phyloP scores from a whole-genome alignment of 345 rosid species.

The Aquilaria yunnanensis region DNA sequence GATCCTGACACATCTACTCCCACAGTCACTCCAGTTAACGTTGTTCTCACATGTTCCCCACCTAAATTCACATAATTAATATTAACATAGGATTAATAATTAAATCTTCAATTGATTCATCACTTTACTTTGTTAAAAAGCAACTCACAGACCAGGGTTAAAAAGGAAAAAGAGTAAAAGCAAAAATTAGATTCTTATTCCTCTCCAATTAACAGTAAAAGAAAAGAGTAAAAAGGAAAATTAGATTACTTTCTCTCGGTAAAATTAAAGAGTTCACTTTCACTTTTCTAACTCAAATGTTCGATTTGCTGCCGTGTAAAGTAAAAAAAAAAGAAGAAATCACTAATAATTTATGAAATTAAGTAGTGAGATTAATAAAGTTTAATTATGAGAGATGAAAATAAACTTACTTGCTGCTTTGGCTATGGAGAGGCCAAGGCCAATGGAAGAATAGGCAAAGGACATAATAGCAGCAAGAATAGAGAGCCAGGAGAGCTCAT shows the following conservation, averaged over 20 bases:
- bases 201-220: constrained; percentile 11
- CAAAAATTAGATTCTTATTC: constrained; percentile 13
- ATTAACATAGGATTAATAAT: neutral
- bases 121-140: neutral
- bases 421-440: constrained; percentile 25
- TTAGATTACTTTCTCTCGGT: too few relatives aligned
- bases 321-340: too few relatives aligned
- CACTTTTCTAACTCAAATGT: neutral
- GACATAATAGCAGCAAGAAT: constrained; percentile 34
- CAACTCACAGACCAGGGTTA: neutral
- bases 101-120: neutral
- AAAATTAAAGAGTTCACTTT: neutral
- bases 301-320: too few relatives aligned
- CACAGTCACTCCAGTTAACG: constrained; percentile 45
- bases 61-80: constrained; percentile 2
- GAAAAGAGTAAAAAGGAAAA: neutral
- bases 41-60: constrained; percentile 32
- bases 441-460: constrained; percentile 26
- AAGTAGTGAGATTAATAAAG: too few relatives aligned
- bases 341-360: too few relatives aligned
- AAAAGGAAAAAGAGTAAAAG: neutral
- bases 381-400: neutral
- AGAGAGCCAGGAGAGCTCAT: constrained; percentile 29
- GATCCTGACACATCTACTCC: constrained; percentile 65
- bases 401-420: constrained; percentile 5